Conservation (phyloP, 306 rosid genomes). For the Rosa persica region DNA sequence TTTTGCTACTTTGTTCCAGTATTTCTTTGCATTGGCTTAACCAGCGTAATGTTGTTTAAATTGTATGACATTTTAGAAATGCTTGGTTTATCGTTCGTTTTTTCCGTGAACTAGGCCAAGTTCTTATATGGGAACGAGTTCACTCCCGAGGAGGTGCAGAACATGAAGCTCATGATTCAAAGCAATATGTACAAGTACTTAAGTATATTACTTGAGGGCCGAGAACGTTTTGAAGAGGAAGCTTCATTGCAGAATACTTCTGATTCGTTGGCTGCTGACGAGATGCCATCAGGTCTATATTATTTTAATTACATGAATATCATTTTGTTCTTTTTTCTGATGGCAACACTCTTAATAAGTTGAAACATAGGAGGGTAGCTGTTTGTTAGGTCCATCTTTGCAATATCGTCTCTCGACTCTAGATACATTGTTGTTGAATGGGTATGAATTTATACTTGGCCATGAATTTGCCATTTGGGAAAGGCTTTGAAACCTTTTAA, state of each 20-base stretch:
- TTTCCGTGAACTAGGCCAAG: conserved; percentile 59
- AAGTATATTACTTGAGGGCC: conserved; percentile 81
- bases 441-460: not conserved
- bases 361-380: not conserved
- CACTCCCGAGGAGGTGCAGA: conserved; percentile 67
- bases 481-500: not conserved
- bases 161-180: conserved; percentile 84
- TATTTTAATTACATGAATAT: conserved; percentile 14
- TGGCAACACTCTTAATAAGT: not conserved
- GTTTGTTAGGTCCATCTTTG: not conserved
- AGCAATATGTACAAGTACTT: conserved; percentile 91
- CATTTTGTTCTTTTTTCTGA: conserved; percentile 4
- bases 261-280: conserved; percentile 34
- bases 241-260: conserved; percentile 42
- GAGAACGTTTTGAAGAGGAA: conserved; percentile 92
- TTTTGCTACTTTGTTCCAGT: conserved; percentile 12
- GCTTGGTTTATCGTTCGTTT: conserved; percentile 16
- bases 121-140: conserved; percentile 71
- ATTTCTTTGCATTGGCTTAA: not conserved
- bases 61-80: not conserved
- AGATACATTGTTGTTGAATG: not conserved
- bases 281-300: conserved; percentile 43
- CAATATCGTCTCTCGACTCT: not conserved
- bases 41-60: not conserved
- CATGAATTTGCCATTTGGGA: not conserved